Evolutionary conservation across 345 rosid genomes (phyloP).

Genomic region (Eutrema heterophyllum): DNA sequence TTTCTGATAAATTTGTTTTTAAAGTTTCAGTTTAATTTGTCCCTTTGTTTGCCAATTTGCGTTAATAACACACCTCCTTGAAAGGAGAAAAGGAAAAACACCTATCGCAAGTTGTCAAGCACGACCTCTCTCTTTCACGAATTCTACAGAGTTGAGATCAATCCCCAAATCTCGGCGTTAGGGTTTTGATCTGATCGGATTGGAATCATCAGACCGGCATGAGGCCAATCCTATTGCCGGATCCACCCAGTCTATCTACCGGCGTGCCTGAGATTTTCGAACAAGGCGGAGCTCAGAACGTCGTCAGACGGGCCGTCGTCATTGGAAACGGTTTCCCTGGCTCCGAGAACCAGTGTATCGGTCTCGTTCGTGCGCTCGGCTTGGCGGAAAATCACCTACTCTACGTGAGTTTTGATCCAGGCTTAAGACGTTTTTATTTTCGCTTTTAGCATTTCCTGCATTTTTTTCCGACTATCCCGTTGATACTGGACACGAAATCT

Average conservation of each 20-base stretch:
- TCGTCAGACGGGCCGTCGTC: slow-evolving; percentile 81
- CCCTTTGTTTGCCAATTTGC: neutral
- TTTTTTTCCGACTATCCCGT: neutral
- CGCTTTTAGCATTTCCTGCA: neutral
- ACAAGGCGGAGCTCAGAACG: slow-evolving; percentile 59
- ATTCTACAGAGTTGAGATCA: neutral
- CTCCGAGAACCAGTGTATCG: slow-evolving; percentile 91
- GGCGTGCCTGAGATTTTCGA: slow-evolving; percentile 95
- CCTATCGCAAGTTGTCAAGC: slow-evolving; percentile 18
- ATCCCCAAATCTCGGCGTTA: neutral
- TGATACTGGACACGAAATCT: neutral
- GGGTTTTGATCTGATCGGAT: slow-evolving; percentile 20
- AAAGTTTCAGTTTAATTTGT: neutral
- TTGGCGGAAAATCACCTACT: slow-evolving; percentile 56
- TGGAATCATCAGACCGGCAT: slow-evolving; percentile 31
- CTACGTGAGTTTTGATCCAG: slow-evolving; percentile 49
- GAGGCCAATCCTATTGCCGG: slow-evolving; percentile 89
- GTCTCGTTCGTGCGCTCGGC: slow-evolving; percentile 85
- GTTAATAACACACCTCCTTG: neutral
- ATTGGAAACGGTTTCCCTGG: slow-evolving; percentile 82
- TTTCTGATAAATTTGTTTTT: neutral
- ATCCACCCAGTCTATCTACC: slow-evolving; percentile 59
- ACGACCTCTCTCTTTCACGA: slow-evolving; percentile 1
- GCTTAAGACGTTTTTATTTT: neutral
- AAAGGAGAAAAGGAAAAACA: neutral